phyloP scores from a whole-genome alignment of 2,329 filamentous ascomycete genomes.

The Bipolaris sorokiniana region DNA sequence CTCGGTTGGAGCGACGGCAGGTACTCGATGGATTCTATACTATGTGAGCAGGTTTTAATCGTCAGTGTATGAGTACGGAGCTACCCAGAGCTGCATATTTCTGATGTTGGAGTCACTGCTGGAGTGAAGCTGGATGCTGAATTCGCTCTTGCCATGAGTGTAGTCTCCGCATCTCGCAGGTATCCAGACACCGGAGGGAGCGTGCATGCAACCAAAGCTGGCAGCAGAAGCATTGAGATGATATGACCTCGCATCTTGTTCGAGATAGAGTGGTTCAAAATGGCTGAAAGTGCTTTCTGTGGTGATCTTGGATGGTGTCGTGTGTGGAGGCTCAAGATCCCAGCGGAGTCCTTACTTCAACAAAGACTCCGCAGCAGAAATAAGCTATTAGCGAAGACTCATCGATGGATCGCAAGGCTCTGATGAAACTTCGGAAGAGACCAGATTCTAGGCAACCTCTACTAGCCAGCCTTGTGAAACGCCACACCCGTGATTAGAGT shows the following conservation, averaged over 20 bases:
- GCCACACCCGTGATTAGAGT: not conserved
- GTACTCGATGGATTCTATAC: slow-evolving; percentile 24
- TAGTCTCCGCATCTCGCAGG: slow-evolving; percentile 1
- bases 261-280: too few relatives aligned
- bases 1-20: slow-evolving; percentile 5
- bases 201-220: not conserved
- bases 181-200: slow-evolving; percentile 1
- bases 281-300: not conserved
- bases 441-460: not conserved
- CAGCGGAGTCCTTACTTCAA: too few relatives aligned
- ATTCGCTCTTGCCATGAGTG: slow-evolving; percentile 6
- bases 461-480: not conserved
- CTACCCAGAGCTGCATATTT: slow-evolving; percentile 2
- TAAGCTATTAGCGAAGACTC: not conserved
- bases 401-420: not conserved
- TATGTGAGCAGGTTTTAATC: slow-evolving; percentile 1
- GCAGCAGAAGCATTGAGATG: not conserved
- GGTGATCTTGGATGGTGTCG: not conserved
- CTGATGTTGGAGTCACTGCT: not conserved
- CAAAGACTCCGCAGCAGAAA: not conserved
- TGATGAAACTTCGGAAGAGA: not conserved
- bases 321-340: not conserved
- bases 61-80: not conserved
- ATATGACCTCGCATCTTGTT: slow-evolving; percentile 3
- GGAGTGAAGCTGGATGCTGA: slow-evolving; percentile 9